Percentiles rank a stretch among this genome's conserved stretches.
Evolutionary conservation across 2,329 filamentous ascomycete species (phyloP).

Genomic region (Orbilia javanica): DNA sequence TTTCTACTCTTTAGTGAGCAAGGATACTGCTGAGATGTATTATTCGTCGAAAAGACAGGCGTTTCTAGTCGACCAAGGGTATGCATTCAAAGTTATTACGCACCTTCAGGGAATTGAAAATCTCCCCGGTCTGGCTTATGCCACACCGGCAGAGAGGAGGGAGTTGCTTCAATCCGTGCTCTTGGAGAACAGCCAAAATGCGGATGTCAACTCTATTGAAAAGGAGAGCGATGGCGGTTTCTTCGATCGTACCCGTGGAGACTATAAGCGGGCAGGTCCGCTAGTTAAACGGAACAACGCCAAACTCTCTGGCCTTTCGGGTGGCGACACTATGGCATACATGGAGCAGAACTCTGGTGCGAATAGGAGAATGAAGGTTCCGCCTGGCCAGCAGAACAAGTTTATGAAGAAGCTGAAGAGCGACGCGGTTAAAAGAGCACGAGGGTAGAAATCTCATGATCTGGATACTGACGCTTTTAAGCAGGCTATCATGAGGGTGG

Average conservation of each 20-base stretch:
- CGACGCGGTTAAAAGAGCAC: slow-evolving; percentile 47
- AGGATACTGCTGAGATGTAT: slow-evolving; percentile 97
- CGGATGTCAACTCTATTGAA: slow-evolving; percentile 78
- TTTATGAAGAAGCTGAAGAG: slow-evolving; percentile 57
- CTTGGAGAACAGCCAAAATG: slow-evolving; percentile 75
- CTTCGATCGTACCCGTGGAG: slow-evolving; percentile 66
- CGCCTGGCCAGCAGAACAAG: slow-evolving; percentile 63
- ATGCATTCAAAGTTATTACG: slow-evolving; percentile 99
- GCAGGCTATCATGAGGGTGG: slow-evolving; percentile 11
- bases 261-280: slow-evolving; percentile 68
- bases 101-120: slow-evolving; percentile 91
- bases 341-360: slow-evolving; percentile 82
- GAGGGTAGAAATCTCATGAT: slow-evolving; percentile 56
- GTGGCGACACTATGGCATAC: slow-evolving; percentile 98
- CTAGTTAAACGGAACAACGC: slow-evolving; percentile 76
- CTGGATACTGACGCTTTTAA: slow-evolving; percentile 42
- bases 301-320: slow-evolving; percentile 84
- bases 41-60: slow-evolving; percentile 97
- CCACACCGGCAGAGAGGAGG: slow-evolving; percentile 81
- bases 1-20: slow-evolving; percentile 97
- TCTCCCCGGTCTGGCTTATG: slow-evolving; percentile 82
- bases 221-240: slow-evolving; percentile 77
- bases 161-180: slow-evolving; percentile 90
- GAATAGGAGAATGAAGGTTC: slow-evolving; percentile 76
- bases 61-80: slow-evolving; percentile 96